These are phyloP conservation scores for Didymellaceae sp. DNA, from an alignment of 2,329 filamentous ascomycete species.

Conservation along the genomic window DNA sequence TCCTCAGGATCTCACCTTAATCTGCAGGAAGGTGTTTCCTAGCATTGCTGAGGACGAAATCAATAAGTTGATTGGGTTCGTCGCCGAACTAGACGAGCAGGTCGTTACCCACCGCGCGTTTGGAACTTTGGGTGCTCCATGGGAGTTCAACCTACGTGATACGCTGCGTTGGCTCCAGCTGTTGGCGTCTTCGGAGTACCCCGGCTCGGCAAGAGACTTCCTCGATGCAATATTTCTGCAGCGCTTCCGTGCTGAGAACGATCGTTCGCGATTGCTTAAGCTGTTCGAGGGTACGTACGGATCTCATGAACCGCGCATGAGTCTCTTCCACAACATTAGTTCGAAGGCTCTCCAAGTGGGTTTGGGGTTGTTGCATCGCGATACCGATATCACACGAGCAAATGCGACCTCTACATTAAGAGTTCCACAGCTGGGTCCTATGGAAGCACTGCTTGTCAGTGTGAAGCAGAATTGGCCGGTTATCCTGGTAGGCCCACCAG, in stretches of 20 bases:
- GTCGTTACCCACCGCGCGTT: slow-evolving; percentile 65
- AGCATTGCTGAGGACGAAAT: slow-evolving; percentile 65
- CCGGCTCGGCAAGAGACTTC: slow-evolving; percentile 72
- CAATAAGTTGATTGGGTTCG: slow-evolving; percentile 74
- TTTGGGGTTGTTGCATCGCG: slow-evolving; percentile 71
- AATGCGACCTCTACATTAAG: slow-evolving; percentile 27
- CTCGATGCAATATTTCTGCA: slow-evolving; percentile 83
- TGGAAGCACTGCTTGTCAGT: slow-evolving; percentile 88
- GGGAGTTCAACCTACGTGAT: slow-evolving; percentile 95
- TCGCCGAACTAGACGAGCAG: slow-evolving; percentile 78
- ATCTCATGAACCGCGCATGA: slow-evolving; percentile 42
- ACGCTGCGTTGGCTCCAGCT: slow-evolving; percentile 86
- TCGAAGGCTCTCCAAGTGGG: slow-evolving; percentile 77
- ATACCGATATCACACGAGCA: slow-evolving; percentile 49
- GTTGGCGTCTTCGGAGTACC: slow-evolving; percentile 64
- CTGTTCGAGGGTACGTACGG: slow-evolving; percentile 73
- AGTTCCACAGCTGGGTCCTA: slow-evolving; percentile 67
- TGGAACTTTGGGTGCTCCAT: slow-evolving; percentile 72
- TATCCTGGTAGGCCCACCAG: slow-evolving; percentile 84
- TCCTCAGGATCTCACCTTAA: slow-evolving; percentile 78
- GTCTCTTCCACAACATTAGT: slow-evolving; percentile 74
- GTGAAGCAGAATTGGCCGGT: slow-evolving; percentile 87
- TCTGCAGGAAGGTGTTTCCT: slow-evolving; percentile 80
- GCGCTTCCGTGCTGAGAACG: slow-evolving; percentile 77
- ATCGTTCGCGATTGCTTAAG: slow-evolving; percentile 68